Base-by-base conservation (phyloP, 129 eudicot species). In the Escallonia rubra region DNA sequence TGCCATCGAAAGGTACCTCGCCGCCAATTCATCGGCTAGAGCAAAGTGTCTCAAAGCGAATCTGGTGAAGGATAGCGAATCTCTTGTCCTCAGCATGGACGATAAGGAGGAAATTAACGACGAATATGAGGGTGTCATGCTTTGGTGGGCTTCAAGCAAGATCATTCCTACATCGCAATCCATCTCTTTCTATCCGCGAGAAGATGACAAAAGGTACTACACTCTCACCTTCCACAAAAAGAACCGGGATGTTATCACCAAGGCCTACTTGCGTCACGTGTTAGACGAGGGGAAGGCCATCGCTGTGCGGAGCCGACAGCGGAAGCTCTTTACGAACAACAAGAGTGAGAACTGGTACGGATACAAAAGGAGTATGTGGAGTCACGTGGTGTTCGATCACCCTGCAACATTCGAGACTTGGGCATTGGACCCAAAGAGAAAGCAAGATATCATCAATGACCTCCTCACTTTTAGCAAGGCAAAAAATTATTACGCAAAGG, bases 221-320 rank as follows among this genome's bases (percentile, higher is more conserved):
- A 23, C 7, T 6, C 68, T 74, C 14, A 67, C 58, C 1, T 74
- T 74, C 16, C 74, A 67, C 38, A 43, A 43, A 12, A 59, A 64
- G 9, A 4, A 75, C 11, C 59, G 74, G 3, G 66, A 68, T 6
- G 4, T 75, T 6, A 56, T 75, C 3, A 61, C 60, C 0, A 42
- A 67, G 8, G 5, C 51, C 10, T 75, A 75, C 64, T 7, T 75
- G 59, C 51, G 13, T 0, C 49, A 75, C 58, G 69, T 75, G 9
- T 2, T 75, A 38, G 69, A 62, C 2, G 65, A 67, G 55, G 79
- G 79, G 16, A 54, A 68, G 42, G 79, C 63, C 2, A 68, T 68
- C 39, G 64, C 58, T 6, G 53, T 75, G 4, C 60, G 39, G 14
- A 51, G 47, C 3, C 41, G 79, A 9, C 62, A 45, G 39, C 4